Evolutionary conservation across 2,329 filamentous ascomycete species (phyloP).

Genomic region (Fusarium sp.): DNA sequence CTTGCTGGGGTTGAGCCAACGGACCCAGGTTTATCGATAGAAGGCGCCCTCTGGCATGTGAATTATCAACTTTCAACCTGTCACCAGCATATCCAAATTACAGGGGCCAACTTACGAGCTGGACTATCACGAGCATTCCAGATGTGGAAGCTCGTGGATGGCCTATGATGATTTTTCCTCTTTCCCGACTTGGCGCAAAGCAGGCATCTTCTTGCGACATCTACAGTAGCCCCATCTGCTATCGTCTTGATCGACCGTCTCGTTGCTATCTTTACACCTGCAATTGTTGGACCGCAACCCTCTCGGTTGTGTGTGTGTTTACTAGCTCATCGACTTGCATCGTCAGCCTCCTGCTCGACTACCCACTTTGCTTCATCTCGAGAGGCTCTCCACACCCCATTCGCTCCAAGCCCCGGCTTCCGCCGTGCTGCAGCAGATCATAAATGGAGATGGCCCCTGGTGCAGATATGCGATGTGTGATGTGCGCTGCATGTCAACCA

Average conservation of each 20-base stretch:
- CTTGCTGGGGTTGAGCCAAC: conserved; percentile 9
- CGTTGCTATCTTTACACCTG: conserved; percentile 22
- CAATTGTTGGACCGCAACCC: conserved; percentile 14
- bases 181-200: conserved; percentile 4
- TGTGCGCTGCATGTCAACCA: conserved; percentile 33
- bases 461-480: conserved; percentile 17
- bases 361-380: conserved; percentile 18
- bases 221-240: neutral
- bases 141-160: neutral
- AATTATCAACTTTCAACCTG: conserved; percentile 15
- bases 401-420: conserved; percentile 4
- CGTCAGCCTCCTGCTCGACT: conserved; percentile 31
- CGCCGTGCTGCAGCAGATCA: conserved; percentile 34
- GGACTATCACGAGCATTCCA: conserved; percentile 10
- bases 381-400: conserved; percentile 28
- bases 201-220: neutral
- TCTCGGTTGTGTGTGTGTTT: conserved; percentile 3
- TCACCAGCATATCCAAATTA: neutral
- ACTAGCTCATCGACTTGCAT: conserved; percentile 15
- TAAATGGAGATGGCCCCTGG: conserved; percentile 38
- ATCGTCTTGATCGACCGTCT: conserved; percentile 7
- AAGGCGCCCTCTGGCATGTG: conserved; percentile 36
- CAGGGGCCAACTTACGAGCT: conserved; percentile 1
- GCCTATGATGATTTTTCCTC: neutral
- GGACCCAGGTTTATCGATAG: conserved; percentile 12